Base-by-base conservation (phyloP, 2,329 filamentous ascomycete genomes). In the Neonectria sp. region DNA sequence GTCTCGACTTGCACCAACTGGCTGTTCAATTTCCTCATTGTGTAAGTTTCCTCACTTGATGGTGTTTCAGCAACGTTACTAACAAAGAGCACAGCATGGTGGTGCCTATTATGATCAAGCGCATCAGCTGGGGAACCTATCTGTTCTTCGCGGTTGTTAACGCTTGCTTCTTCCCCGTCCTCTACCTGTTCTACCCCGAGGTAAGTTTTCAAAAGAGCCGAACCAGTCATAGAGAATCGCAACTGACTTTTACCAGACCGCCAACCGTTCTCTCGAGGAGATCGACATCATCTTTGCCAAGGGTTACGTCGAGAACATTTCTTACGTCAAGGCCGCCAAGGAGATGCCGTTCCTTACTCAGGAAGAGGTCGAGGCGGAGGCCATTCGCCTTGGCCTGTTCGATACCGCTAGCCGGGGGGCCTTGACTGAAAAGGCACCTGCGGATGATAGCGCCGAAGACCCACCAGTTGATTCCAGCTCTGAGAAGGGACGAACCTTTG, bases 1-100 rank as follows among this genome's bases (percentile, higher is more conserved):
- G 80, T 92, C 2, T 89, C 88, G 0, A 91, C 90, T 0, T 88
- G 86, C 65, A 86, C 86, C 6, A 91, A 90, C 79, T 93, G 91
- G 85, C 78, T 81, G 3, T 80, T 79, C 67, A 82, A 82, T 75
- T 85, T 87, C 73, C 82, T 82, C 29, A 79, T 83, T 59, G 90
- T 91, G 68, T 69, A 60, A 63, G 68, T 68, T 17, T 6, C 12
- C 33, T 11, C 13, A 5, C n/a, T 12, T 15, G 5, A 0, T n/a
- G 2, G 8, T 31, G 21, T 0, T n/a, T 21, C 21, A 53, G n/a
- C 31, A 11, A 13, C 29, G n/a, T 40, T 5, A 27, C 62, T 65
- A 57, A 60, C 43, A 31, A 15, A 49, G 1, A 37, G 1, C 6
- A 4, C 2, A 69, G 68, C 40, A 85, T 92, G 73, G 86, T 92